Evolutionary conservation across 139 green algal genomes (phyloP), one percentile per base, ranked within the genome.

Genomic region (Chlorella sp.): DNA sequence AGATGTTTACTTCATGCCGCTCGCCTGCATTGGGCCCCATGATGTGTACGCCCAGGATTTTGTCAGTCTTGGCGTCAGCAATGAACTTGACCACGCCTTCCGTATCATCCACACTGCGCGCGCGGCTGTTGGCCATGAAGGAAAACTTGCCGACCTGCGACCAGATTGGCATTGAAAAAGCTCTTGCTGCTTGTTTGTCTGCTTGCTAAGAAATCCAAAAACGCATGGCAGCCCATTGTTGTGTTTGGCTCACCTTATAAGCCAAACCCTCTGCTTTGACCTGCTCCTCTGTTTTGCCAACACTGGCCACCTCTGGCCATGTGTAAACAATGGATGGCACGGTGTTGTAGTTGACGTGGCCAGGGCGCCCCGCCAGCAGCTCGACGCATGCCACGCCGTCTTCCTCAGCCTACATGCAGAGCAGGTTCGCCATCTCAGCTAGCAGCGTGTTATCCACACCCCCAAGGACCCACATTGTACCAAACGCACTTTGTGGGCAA

Each of bases 311-410:
- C 89, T 99, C 96, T 6, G 96, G 96, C 82, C 94, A 92, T 0
- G 97, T 99, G 93, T 99, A 99, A n/a, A 99, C 92, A 86, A 99
- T 98, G 87, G 84, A 92, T 2, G 97, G 97, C 44, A 99, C 95
- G 3, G 94, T 98, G 90, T 94, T 91, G 91, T 99, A 99, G 92
- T 99, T 98, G 13, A 99, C 97, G 84, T 99, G 96, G 28, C 97
- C 97, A 19, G 87, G 84, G 83, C 96, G 94, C 82, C 97, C 96
- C 30, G 90, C 95, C 26, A 99, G 92, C 58, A 96, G 94, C 91
- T 99, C 97, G 36, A 98, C 97, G 38, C 91, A 93, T 6, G 97
- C 96, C 28, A 99, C 92, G n/a, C 97, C 97, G 68, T 99, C 97
- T 90, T 99, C 97, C 92, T 99, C 97, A 7, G 97, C 97, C 88